Evolutionary conservation across 73 alveolate genomes (phyloP), one percentile per base, ranked within the genome.

Genomic region (Paramecium sonneborni): DNA sequence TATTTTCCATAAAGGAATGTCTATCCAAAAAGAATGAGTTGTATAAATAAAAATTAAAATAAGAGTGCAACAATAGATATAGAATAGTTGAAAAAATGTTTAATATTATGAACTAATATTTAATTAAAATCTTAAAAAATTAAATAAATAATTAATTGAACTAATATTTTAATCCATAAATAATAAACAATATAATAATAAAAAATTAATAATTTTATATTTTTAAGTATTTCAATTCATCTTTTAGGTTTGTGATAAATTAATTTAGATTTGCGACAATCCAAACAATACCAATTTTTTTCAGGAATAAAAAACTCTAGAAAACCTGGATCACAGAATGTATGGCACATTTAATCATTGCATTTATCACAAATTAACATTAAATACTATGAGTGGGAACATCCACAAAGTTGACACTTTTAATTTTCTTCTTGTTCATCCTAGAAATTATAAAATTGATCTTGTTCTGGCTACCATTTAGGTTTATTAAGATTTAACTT

Each of bases 321-420:
- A 28, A 72, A 28, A 38, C 57, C 86, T 34, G 86, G 86, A 37
- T 72, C 86, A 72, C 86, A 72, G 57, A 72, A 72, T 35, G 86
- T 72, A 37, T 72, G 86, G 18, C 86, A 72, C 32, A 30, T 21
- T 38, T 35, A 35, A 9, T 72, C 86, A 38, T 72, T 41, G 37
- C 86, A 72, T 72, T 41, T 72, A 18, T 72, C 86, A 41, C 86
- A 72, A 5, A 72, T 24, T 21, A 72, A 37, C 86, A 72, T 72
- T 37, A 72, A 72, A 37, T 72, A 72, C 24, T 23, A 10, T 5
- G 86, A 28, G 12, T 72, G 86, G 14, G 86, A 28, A 35, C 57
- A 72, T 35, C 44, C 35, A 38, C 86, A 72, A 35, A 72, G 35
- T 20, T 35, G 15, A 38, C 86, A 72, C 44, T n/a, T 35, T 28